Conservation (phyloP, 768 basidiomycete genomes). For the Hericium coralloides region DNA sequence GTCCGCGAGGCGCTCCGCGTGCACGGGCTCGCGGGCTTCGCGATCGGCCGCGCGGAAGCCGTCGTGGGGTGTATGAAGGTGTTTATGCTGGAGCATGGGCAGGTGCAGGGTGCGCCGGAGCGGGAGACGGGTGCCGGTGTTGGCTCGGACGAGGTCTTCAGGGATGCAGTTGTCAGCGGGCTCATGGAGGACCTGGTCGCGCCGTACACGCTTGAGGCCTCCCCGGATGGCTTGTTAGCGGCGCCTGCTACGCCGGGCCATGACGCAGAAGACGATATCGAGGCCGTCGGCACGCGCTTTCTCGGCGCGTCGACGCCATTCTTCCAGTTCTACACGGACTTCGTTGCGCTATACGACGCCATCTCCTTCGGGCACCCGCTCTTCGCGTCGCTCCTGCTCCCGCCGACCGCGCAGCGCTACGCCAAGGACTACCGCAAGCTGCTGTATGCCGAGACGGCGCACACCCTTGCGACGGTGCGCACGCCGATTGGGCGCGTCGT, state of each 20-base stretch:
- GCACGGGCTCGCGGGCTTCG: constrained; percentile 32
- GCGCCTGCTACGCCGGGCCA: constrained; percentile 10
- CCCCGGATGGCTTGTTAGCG: constrained; percentile 15
- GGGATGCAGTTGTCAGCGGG: constrained; percentile 54
- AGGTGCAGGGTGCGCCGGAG: constrained; percentile 29
- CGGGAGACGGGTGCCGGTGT: background rate
- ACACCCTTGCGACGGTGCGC: constrained; percentile 53
- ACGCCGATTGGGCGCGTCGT: constrained; percentile 43
- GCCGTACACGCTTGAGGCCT: constrained; percentile 37
- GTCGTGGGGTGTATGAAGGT: constrained; percentile 85
- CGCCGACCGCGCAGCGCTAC: constrained; percentile 70
- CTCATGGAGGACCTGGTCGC: constrained; percentile 53
- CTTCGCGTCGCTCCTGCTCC: constrained; percentile 69
- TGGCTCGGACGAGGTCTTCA: constrained; percentile 52
- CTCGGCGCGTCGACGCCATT: constrained; percentile 71
- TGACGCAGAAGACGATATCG: constrained; percentile 27
- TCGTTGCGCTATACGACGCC: constrained; percentile 83
- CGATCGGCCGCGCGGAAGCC: constrained; percentile 44
- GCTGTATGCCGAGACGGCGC: constrained; percentile 74
- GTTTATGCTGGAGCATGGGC: constrained; percentile 92
- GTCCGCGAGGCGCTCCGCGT: constrained; percentile 35
- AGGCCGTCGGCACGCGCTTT: constrained; percentile 45
- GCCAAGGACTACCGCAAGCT: constrained; percentile 76
- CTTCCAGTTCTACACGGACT: constrained; percentile 90
- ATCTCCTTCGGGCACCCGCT: constrained; percentile 77